These are phyloP conservation scores for Fusarium nematophilum DNA, from an alignment of 2,329 filamentous ascomycete genomes.

Conservation along the genomic window DNA sequence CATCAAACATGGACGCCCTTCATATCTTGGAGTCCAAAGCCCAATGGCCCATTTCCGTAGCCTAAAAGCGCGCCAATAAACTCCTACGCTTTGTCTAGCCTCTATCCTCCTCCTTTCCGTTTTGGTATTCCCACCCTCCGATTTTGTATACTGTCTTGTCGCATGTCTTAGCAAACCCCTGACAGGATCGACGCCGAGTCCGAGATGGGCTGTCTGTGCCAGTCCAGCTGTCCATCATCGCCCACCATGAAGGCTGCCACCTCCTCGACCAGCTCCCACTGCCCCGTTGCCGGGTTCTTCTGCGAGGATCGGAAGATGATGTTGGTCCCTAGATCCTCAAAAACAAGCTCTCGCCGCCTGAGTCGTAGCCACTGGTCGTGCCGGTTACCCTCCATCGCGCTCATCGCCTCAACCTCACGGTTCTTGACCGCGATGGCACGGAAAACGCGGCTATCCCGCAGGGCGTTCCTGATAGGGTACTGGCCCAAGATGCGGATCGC, in stretches of 20 bases:
- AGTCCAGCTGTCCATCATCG: constrained; percentile 47
- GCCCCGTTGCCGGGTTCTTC: constrained; percentile 45
- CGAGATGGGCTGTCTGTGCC: constrained; percentile 52
- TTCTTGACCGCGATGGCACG: constrained; percentile 54
- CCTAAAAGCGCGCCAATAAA: constrained; percentile 27
- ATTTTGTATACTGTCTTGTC: neutral
- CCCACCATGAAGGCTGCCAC: constrained; percentile 47
- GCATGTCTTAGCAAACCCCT: constrained; percentile 30
- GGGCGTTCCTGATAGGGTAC: constrained; percentile 57
- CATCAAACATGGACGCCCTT: neutral
- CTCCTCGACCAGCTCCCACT: constrained; percentile 55
- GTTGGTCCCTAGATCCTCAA: constrained; percentile 51
- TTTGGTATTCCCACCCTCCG: neutral
- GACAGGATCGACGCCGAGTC: constrained; percentile 44
- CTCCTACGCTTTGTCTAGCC: constrained; percentile 17
- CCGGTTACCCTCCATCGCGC: constrained; percentile 47
- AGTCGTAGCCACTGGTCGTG: constrained; percentile 55
- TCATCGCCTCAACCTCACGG: constrained; percentile 49
- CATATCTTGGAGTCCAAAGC: neutral
- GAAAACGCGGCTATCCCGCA: constrained; percentile 56
- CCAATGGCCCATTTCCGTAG: neutral
- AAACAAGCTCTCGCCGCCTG: constrained; percentile 51
- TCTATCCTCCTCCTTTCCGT: neutral
- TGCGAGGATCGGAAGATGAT: constrained; percentile 53
- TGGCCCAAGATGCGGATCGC: constrained; percentile 54